Evolutionary conservation across 306 rosid genomes (phyloP).

Genomic region (Acmispon strigosus): DNA sequence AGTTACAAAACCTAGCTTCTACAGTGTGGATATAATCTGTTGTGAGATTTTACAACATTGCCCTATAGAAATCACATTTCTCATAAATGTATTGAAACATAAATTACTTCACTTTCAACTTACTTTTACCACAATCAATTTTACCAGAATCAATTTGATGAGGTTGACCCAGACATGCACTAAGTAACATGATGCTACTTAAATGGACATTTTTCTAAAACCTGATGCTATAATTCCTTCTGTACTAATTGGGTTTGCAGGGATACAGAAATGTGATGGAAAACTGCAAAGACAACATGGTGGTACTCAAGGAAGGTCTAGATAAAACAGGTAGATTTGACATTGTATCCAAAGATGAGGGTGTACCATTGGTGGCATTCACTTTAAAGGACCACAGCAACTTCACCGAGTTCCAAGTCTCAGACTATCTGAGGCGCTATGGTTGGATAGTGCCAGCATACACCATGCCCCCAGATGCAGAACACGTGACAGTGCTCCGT

Average conservation of each 20-base stretch:
- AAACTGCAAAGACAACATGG: slow-evolving; percentile 79
- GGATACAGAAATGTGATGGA: slow-evolving; percentile 81
- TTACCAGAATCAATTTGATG: too few relatives aligned
- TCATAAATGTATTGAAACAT: too few relatives aligned
- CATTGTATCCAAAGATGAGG: slow-evolving; percentile 68
- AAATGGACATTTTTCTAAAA: background rate
- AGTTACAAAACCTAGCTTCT: too few relatives aligned
- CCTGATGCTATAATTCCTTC: background rate
- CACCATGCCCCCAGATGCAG: slow-evolving; percentile 88
- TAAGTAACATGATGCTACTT: background rate
- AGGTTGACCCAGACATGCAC: too few relatives aligned
- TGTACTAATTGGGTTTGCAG: slow-evolving; percentile 26
- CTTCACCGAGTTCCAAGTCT: slow-evolving; percentile 67
- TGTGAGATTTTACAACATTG: too few relatives aligned
- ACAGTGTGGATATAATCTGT: too few relatives aligned
- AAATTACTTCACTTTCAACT: too few relatives aligned
- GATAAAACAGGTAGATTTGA: slow-evolving; percentile 55
- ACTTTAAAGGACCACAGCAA: slow-evolving; percentile 48
- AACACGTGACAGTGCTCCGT: slow-evolving; percentile 70
- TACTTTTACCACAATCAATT: too few relatives aligned
- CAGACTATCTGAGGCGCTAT: slow-evolving; percentile 58
- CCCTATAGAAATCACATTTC: too few relatives aligned
- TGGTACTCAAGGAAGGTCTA: slow-evolving; percentile 65
- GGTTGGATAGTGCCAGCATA: slow-evolving; percentile 97
- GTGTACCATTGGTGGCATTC: slow-evolving; percentile 89